Evolutionary conservation across 139 green algal species (phyloP).

Genomic region (Deuterostichococcus epilithicus): DNA sequence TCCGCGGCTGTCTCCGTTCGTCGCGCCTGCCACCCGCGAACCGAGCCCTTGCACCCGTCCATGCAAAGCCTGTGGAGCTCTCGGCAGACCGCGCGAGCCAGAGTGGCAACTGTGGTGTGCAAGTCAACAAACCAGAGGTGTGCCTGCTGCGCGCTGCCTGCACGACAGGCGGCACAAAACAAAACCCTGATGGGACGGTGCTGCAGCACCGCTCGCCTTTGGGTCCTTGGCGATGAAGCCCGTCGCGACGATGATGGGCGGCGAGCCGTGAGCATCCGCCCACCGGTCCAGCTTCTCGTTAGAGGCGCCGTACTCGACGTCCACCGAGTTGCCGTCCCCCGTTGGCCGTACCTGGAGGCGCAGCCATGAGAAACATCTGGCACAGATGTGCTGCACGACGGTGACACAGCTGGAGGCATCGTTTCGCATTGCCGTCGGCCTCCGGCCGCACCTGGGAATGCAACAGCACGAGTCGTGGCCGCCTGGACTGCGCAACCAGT

Average conservation of each 20-base stretch:
- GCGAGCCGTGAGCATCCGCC: constrained; percentile 36
- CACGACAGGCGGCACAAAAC: background rate
- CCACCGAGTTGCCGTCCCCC: constrained; percentile 68
- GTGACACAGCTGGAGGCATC: background rate
- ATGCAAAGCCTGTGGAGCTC: no score
- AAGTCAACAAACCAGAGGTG: no score
- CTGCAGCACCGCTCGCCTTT: constrained; percentile 20
- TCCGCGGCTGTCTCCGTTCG: background rate
- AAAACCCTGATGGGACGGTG: background rate
- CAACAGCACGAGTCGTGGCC: no score
- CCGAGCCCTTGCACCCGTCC: no score
- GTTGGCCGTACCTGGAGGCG: constrained; percentile 34
- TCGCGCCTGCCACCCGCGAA: no score
- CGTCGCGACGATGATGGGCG: constrained; percentile 71
- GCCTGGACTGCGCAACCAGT: no score
- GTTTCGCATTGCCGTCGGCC: no score
- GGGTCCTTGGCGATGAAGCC: constrained; percentile 91
- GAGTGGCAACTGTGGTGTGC: no score
- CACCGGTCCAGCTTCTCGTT: constrained; percentile 68
- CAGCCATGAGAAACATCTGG: background rate
- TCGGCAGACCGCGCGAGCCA: no score
- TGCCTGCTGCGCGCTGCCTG: no score
- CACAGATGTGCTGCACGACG: background rate
- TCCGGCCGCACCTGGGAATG: no score
- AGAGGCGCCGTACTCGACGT: constrained; percentile 78